Base-by-base conservation (phyloP, 495 filamentous ascomycete species). In the Aspergillus leporis region DNA sequence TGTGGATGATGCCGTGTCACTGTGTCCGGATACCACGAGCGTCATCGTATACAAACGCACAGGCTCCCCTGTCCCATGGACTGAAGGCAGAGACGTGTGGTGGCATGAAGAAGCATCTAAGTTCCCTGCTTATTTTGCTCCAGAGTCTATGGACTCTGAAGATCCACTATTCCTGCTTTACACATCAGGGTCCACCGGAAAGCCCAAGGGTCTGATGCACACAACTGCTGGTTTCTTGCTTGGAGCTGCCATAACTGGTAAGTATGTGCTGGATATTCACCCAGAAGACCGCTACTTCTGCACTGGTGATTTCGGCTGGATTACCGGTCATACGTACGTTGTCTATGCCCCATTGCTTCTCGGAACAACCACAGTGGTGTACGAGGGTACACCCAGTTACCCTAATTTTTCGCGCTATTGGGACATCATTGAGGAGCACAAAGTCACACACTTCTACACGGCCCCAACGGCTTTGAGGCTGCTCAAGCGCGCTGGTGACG, bases 201-300 rank as follows among this genome's bases (percentile, higher is more conserved):
- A 97, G 82, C 94, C 94, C 41, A 99, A 99, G 86, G 94, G 94
- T 75, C 90, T 99, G 30, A 91, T 98, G 92, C 94, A 98, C 81
- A 96, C 92, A 10, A 99, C 94, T 58, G 94, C 81, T 56, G 94
- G 94, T 36, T 98, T 98, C 73, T 85, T 98, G 25, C 74, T 98
- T 10, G 94, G 94, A 36, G 94, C 93, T 21, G 94, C 95, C 8
- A 80, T 87, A 65, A 98, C 94, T 38, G 95, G 92, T 64, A 99
- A 97, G 75, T 98, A 99, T 67, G 93, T 97, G 53, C 98, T 99
- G 69, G 95, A 99, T 71, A 94, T 99, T 61, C 94, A 99, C 64
- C 87, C 92, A 49, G 86, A 85, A 52, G 94, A 99, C 75, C 84
- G 83, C 55, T 97, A 92, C 80, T 98, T 97, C 84, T 98, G 94